These are phyloP conservation scores for Huntiella decipiens DNA, from an alignment of 2,329 filamentous ascomycete species.

Conservation along the genomic window DNA sequence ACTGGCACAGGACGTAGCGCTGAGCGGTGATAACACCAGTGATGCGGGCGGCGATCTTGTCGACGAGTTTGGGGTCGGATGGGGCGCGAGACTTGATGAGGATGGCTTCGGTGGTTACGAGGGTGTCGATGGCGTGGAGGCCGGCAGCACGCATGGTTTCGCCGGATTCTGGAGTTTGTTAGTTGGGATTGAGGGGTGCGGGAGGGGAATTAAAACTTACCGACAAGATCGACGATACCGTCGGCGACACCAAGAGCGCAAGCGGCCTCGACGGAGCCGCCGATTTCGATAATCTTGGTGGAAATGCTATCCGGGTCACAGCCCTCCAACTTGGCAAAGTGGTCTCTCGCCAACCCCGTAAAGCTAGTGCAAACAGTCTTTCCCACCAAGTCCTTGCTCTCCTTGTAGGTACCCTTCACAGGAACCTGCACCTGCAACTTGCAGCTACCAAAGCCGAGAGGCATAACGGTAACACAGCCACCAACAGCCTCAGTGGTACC, in stretches of 20 bases:
- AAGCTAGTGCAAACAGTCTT: conserved; percentile 95
- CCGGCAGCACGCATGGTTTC: conserved; percentile 97
- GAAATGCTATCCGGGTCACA: conserved; percentile 23
- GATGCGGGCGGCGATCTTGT: conserved; percentile 72
- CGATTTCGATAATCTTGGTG: conserved; percentile 85
- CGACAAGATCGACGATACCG: conserved; percentile 92
- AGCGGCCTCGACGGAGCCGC: conserved; percentile 91
- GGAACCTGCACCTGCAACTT: conserved; percentile 95
- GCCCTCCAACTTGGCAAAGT: conserved; percentile 62
- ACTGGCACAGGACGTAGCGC: conserved; percentile 85
- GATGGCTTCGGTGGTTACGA: conserved; percentile 71
- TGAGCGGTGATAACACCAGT: conserved; percentile 89
- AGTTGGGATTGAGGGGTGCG: background rate
- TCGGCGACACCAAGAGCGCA: conserved; percentile 91
- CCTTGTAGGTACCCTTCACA: conserved; percentile 53
- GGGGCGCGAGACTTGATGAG: conserved; percentile 80
- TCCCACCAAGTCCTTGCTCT: conserved; percentile 63
- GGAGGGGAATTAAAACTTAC: conserved; percentile 32
- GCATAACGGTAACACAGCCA: conserved; percentile 70
- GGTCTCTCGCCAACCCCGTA: conserved; percentile 61
- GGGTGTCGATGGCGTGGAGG: conserved; percentile 82
- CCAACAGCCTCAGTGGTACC: conserved; percentile 27
- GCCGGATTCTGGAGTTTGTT: conserved; percentile 52
- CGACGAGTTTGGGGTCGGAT: conserved; percentile 60
- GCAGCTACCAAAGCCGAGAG: conserved; percentile 78